Base-by-base conservation (phyloP, 148 eudicot species). In the Chenopodium suecicum region DNA sequence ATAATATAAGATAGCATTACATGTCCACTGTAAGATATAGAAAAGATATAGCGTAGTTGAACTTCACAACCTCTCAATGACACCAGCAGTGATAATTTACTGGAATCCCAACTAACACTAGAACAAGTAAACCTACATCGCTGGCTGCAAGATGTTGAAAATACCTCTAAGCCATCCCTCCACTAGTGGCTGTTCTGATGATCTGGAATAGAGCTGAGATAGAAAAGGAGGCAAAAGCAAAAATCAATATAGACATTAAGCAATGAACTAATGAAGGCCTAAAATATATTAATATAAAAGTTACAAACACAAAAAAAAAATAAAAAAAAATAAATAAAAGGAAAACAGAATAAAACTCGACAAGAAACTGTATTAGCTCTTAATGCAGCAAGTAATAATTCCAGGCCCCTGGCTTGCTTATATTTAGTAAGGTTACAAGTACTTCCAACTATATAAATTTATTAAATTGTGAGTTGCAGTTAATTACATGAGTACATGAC, bases 121-220 rank as follows among this genome's bases (percentile, higher is more conserved):
- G 19, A 75, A 31, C 73, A 69, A 10, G 1, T 67, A 4, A 69
- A 16, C 47, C 73, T 34, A 69, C 78, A 75, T 54, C 16, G 29
- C 13, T 22, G 12, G 78, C 22, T 0, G 31, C 6, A 7, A 72
- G 11, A 72, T 5, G 14, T 54, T 34, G 44, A n/a, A 41, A 54
- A 64, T 64, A 65, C 11, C 32, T 46, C 64, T 73, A 86, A 66
- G 86, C 89, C 90, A 83, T 79, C 52, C 92, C 92, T 83, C 86
- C 88, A 78, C 88, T 85, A 58, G 90, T 79, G 54, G 92, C 91
- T 2, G 92, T 90, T 31, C 92, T 84, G 83, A 90, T 90, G 29
- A 90, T 90, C 91, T 90, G 92, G 73, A 90, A 88, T 47, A 90
- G 78, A 80, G 92, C 92, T 90, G 92, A 69, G 31, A 32, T 48